Evolutionary conservation across 2,329 filamentous ascomycete genomes (phyloP), one percentile per base, ranked within the genome.

Genomic region (Exophiala alcalophila): DNA sequence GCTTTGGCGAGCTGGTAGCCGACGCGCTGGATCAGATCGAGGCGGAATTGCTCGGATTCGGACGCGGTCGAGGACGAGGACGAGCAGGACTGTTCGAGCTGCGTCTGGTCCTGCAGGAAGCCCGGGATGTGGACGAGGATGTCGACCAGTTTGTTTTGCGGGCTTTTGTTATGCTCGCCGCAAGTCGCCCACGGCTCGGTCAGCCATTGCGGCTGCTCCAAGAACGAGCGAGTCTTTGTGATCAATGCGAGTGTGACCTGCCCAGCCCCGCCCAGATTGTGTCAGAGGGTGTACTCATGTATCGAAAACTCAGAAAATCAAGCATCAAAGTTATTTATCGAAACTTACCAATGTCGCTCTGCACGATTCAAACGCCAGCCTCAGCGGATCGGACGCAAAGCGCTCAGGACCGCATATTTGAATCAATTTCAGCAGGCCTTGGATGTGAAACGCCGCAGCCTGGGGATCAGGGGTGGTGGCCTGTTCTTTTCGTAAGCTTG

Each of bases 141-240:
- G 38, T 52, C 49, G 16, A 49, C 45, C 14, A 52, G 45, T n/a
- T 40, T 29, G 30, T 52, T 52, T 38, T 52, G 49, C 9, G 33
- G 21, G 32, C 19, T 49, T 27, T 52, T 52, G 28, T 42, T 42
- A 14, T 21, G 11, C 11, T 40, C 29, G 11, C 40, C 41, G 37
- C 35, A 37, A 6, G 12, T 26, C 4, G 28, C 20, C 49, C 49
- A 52, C 4, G 49, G 49, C 21, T 40, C 41, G n/a, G 8, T 44
- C 16, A 45, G 35, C 49, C 49, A 52, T 20, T 29, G 31, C 11
- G 40, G 16, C n/a, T 39, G 34, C 21, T 52, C 49, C 8, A 52
- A 33, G 14, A 52, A 52, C 11, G 36, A 39, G 18, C 49, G 20
- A 16, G 27, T 52, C 19, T 45, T 52, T 10, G 45, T 46, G 40